These are phyloP conservation scores for Rhipidocladum racemiflorum DNA, from an alignment of 176 grass and related monocot species.

Conservation along the genomic window DNA sequence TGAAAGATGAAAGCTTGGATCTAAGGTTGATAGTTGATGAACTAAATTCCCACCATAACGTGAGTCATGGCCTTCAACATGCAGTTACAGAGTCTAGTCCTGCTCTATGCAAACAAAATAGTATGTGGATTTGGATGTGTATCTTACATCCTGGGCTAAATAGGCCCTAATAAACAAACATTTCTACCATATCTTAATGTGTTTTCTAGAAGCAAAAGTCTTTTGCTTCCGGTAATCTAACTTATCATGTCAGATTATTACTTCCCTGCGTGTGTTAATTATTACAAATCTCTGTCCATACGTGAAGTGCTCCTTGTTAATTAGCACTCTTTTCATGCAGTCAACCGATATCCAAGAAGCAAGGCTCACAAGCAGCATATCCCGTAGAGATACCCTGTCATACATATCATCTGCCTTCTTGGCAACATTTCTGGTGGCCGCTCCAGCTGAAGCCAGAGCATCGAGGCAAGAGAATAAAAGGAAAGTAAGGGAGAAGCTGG, in stretches of 20 bases:
- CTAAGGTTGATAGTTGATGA: not conserved
- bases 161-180: not conserved
- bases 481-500: slow-evolving; percentile 71
- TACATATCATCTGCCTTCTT: slow-evolving; percentile 43
- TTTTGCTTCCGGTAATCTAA: not conserved
- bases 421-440: slow-evolving; percentile 24
- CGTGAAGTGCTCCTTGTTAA: no score
- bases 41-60: not conserved
- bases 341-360: slow-evolving; percentile 5
- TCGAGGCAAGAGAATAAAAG: slow-evolving; percentile 58
- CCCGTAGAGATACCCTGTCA: slow-evolving; percentile 58
- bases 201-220: not conserved
- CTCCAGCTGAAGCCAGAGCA: slow-evolving; percentile 39
- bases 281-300: not conserved
- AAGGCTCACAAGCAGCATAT: slow-evolving; percentile 21
- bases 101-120: not conserved
- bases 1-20: not conserved
- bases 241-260: not conserved
- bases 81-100: not conserved
- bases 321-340: not conserved
- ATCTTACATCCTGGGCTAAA: not conserved
- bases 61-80: not conserved
- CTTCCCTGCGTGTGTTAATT: not conserved
- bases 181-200: not conserved
- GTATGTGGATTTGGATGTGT: not conserved